Conservation (phyloP, 257 asterid genomes). For the Petunia axillaris region DNA sequence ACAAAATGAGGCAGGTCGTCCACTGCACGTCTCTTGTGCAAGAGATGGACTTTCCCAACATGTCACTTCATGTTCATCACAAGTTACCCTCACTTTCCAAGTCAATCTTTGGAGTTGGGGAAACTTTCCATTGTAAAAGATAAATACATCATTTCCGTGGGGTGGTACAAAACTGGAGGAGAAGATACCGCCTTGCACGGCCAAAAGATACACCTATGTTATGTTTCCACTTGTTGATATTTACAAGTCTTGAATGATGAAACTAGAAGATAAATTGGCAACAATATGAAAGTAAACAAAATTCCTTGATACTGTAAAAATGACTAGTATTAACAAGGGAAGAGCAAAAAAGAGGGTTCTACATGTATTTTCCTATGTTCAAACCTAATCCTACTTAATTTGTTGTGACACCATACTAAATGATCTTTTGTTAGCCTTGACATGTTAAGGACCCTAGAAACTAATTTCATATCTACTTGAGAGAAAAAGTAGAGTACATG, state of each 20-base stretch:
- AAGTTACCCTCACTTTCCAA: neutral
- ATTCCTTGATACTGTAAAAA: neutral
- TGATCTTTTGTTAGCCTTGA: slow-evolving; percentile 72
- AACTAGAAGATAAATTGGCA: neutral
- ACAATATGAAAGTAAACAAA: neutral
- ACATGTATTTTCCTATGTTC: slow-evolving; percentile 64
- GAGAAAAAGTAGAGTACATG: slow-evolving; percentile 76
- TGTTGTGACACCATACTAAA: slow-evolving; percentile 72
- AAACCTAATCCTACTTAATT: slow-evolving; percentile 68
- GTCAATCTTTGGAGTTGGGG: slow-evolving; percentile 15
- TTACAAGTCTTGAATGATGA: neutral
- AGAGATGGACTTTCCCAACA: neutral
- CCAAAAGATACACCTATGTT: neutral
- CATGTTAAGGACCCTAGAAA: slow-evolving; percentile 75
- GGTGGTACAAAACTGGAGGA: no score
- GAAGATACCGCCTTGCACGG: neutral
- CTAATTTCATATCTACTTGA: slow-evolving; percentile 84
- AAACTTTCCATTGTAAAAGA: slow-evolving; percentile 8
- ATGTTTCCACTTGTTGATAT: neutral
- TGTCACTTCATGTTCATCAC: neutral
- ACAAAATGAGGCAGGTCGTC: neutral
- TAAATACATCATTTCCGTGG: neutral
- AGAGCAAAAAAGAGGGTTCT: slow-evolving; percentile 77
- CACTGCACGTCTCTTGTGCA: slow-evolving; percentile 1
- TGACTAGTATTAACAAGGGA: slow-evolving; percentile 60